Percentiles rank a stretch among this genome's conserved stretches.
Conservation (phyloP, 257 asterid genomes). For the Nicotiana paniculata region DNA sequence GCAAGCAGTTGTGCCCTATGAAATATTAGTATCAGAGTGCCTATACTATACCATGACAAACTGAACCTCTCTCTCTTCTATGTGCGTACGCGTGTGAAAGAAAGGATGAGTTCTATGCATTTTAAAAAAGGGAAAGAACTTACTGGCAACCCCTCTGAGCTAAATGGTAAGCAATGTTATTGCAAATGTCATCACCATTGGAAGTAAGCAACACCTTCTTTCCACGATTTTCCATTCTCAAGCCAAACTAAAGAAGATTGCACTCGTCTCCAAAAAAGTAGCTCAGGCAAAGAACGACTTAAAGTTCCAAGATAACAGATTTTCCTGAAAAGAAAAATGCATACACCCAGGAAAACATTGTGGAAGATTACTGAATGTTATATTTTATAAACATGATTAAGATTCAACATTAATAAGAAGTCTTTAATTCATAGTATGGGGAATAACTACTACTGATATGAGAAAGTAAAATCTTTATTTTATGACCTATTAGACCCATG, state of each 20-base stretch:
- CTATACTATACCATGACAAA: neutral
- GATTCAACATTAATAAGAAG: neutral
- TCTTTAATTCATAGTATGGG: neutral
- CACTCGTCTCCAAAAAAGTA: neutral
- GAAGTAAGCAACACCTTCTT: conserved; percentile 85
- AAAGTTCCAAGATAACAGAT: neutral
- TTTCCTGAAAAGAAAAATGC: neutral
- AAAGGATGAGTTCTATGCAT: neutral
- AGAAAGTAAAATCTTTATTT: neutral
- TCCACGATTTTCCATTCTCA: conserved; percentile 33
- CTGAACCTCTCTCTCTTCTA: neutral
- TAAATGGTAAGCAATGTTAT: conserved; percentile 59
- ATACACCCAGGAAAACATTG: neutral
- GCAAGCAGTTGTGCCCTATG: neutral
- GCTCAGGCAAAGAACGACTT: neutral
- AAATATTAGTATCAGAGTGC: neutral
- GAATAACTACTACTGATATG: neutral
- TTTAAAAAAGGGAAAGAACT: neutral
- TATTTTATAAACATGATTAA: neutral
- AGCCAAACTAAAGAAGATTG: neutral
- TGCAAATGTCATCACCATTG: conserved; percentile 65
- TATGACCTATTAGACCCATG: neutral
- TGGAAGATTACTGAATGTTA: neutral
- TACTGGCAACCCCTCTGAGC: conserved; percentile 88
- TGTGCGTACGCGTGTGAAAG: neutral